A percentile compares a stretch with the other conserved stretches of the same genome.
These are phyloP conservation scores for Termitomyces sp. DNA, from an alignment of 768 basidiomycete genomes.

Conservation along the genomic window DNA sequence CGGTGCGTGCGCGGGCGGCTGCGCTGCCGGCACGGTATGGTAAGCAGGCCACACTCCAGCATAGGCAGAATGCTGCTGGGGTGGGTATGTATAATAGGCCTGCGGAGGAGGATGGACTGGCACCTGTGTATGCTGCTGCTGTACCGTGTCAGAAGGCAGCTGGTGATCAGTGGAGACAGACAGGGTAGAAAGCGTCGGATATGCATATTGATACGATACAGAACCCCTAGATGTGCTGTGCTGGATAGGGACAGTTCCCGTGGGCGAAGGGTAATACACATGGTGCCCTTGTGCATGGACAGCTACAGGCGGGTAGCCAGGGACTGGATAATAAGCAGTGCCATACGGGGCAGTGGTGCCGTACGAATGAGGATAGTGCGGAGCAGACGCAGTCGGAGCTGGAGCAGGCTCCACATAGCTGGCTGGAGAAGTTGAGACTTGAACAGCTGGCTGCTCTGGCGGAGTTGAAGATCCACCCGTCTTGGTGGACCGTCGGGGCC, in stretches of 20 bases:
- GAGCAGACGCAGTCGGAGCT: neutral
- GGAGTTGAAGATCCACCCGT: slow-evolving; percentile 9
- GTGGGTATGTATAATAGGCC: slow-evolving; percentile 10
- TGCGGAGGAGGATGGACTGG: neutral
- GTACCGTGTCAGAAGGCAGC: neutral
- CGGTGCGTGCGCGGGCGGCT: slow-evolving; percentile 2
- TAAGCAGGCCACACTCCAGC: slow-evolving; percentile 2
- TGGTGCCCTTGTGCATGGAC: slow-evolving; percentile 7
- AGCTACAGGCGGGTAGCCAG: slow-evolving; percentile 11
- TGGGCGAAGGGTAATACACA: slow-evolving; percentile 3
- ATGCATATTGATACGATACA: slow-evolving; percentile 3
- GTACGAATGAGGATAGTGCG: neutral
- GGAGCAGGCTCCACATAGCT: slow-evolving; percentile 2
- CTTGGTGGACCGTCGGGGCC: slow-evolving; percentile 12
- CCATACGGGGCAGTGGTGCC: slow-evolving; percentile 2
- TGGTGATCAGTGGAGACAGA: neutral
- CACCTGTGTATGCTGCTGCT: slow-evolving; percentile 1
- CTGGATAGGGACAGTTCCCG: neutral
- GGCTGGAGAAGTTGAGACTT: neutral
- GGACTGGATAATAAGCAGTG: slow-evolving; percentile 7
- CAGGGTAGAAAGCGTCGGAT: neutral
- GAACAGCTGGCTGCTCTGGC: slow-evolving; percentile 7
- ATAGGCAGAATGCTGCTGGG: slow-evolving; percentile 5
- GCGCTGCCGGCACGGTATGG: neutral
- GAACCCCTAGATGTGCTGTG: neutral